Base-by-base conservation (phyloP, 1,284 basidiomycete genomes). In the Cryptococcus neoformans region DNA sequence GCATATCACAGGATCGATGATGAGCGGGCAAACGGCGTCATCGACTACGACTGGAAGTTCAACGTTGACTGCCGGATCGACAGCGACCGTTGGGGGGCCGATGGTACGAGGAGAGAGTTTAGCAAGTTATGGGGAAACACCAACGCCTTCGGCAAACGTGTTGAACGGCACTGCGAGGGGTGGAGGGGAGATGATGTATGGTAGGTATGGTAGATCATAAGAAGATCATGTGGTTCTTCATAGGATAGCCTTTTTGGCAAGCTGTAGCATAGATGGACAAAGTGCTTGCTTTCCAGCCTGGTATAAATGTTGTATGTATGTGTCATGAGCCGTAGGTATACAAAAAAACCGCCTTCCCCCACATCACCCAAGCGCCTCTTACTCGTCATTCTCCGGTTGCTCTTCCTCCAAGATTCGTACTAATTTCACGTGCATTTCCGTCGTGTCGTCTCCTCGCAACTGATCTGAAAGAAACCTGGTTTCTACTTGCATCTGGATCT, bases 401-500 rank as follows among this genome's bases (percentile, higher is more conserved):
- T 99, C 94, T 76, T 99, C 96, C 72, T 99, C 95, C 62, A 99
- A 79, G 72, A 95, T 89, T 73, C 92, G 90, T 58, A 96, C 79
- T 61, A 99, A 80, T 60, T 85, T 87, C 54, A 99, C 94, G 53
- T 89, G 84, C 63, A 99, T 88, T 77, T 97, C 94, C 9, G 96
- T 99, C 59, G 82, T 85, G 67, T 98, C 95, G 72, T 98, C 95
- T 1, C 96, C 96, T 58, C 92, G 82, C 59, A 99, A 81, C 11
- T 87, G 85, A 68, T 99, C 96, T 3, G 91, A 91, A 14, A 96
- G 75, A 77, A 99, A 99, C 53, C 86, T 85, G 16, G 86, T 87
- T 63, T 93, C 88, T 10, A 96, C 93, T 76, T 97, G 94, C 84
- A 98, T 90, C 77, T 99, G 95, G 35, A 97, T 87, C 93, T 97